Evolutionary conservation across 2,329 filamentous ascomycete genomes (phyloP).

Genomic region (Aspergillus carbonarius): DNA sequence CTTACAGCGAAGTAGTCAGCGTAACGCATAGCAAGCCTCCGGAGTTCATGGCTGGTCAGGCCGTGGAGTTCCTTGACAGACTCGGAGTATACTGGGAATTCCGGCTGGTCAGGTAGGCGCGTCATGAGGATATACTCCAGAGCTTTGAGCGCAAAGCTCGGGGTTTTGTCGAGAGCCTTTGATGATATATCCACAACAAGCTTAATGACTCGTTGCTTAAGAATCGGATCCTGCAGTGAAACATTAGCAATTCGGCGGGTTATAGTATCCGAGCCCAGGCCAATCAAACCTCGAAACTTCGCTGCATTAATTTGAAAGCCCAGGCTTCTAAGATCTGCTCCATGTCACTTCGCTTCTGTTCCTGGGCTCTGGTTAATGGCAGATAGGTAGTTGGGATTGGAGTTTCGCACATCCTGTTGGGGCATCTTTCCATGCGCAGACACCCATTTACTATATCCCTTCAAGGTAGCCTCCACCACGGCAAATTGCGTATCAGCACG

Average conservation of each 20-base stretch:
- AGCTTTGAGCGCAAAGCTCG: slow-evolving; percentile 81
- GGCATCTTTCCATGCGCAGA: slow-evolving; percentile 52
- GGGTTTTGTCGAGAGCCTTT: slow-evolving; percentile 72
- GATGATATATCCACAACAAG: slow-evolving; percentile 83
- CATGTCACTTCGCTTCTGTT: slow-evolving; percentile 39
- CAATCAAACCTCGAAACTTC: slow-evolving; percentile 38
- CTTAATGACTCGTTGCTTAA: slow-evolving; percentile 77
- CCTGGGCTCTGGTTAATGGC: slow-evolving; percentile 23
- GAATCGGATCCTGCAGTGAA: slow-evolving; percentile 67
- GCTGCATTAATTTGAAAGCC: slow-evolving; percentile 42
- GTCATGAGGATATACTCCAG: slow-evolving; percentile 88
- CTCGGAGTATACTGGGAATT: slow-evolving; percentile 74
- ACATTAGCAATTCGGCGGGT: neutral
- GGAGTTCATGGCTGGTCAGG: slow-evolving; percentile 81
- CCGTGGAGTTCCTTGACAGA: slow-evolving; percentile 85
- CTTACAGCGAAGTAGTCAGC: slow-evolving; percentile 79
- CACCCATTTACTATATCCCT: slow-evolving; percentile 84
- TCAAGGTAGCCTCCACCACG: slow-evolving; percentile 82
- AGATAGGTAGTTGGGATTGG: neutral
- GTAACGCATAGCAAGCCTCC: slow-evolving; percentile 85
- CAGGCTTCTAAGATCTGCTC: slow-evolving; percentile 42
- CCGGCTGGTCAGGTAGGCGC: slow-evolving; percentile 69
- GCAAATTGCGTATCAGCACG: slow-evolving; percentile 86
- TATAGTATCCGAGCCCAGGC: neutral
- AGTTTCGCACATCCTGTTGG: slow-evolving; percentile 45